Percentiles rank a stretch among this genome's conserved stretches.
These are phyloP conservation scores for Phytomonas francai DNA, from an alignment of 208 protist genomes.

Conservation along the genomic window DNA sequence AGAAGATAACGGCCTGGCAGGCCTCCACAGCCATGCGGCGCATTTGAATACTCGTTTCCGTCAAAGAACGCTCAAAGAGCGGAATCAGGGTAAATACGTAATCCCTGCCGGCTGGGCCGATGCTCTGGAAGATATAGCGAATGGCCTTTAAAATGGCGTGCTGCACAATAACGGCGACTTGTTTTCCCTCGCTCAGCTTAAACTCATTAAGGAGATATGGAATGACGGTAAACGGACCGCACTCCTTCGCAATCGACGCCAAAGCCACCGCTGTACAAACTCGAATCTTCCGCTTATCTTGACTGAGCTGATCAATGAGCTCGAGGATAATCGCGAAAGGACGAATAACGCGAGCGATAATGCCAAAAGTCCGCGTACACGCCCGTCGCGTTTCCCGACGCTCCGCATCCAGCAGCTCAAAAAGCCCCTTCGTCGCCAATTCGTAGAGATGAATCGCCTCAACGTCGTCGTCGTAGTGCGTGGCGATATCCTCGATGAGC, in stretches of 20 bases:
- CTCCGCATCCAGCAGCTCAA: constrained; percentile 98
- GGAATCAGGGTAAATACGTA: constrained; percentile 98
- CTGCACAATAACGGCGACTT: constrained; percentile 93
- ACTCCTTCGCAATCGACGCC: constrained; percentile 98
- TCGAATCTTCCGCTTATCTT: constrained; percentile 98
- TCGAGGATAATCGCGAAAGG: constrained; percentile 98
- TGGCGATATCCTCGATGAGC: constrained; percentile 97
- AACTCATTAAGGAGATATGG: constrained; percentile 99
- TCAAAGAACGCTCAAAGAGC: constrained; percentile 98
- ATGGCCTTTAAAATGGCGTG: constrained; percentile 98
- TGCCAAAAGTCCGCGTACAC: constrained; percentile 97
- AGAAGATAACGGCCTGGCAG: constrained; percentile 94
- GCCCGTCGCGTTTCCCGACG: constrained; percentile 95
- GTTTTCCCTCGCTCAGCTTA: constrained; percentile 96
- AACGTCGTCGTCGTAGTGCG: constrained; percentile 66
- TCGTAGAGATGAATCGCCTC: constrained; percentile 92
- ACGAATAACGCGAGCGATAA: constrained; percentile 98
- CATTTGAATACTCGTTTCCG: constrained; percentile 98
- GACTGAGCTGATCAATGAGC: constrained; percentile 98
- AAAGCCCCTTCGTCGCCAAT: constrained; percentile 98
- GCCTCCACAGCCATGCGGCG: constrained; percentile 97
- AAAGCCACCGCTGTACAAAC: constrained; percentile 99
- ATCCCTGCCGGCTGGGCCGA: constrained; percentile 96
- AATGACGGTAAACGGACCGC: constrained; percentile 98
- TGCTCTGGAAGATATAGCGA: constrained; percentile 99